Base-by-base conservation (phyloP, 805 yeast species). In the Myxozyma sirexii region DNA sequence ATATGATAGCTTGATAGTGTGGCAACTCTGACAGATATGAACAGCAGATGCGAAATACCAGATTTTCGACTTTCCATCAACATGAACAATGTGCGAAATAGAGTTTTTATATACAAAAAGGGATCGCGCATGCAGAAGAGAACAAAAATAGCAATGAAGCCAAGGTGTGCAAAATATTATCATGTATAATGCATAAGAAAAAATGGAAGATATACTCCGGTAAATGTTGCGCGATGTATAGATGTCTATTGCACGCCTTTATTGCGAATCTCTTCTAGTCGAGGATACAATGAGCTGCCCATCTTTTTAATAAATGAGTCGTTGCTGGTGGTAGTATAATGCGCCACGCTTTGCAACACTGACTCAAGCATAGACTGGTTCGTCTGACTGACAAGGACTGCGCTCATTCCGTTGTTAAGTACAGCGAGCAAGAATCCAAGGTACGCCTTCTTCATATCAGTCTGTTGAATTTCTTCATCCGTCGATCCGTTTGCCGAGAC, bases 381-480 rank as follows among this genome's bases (percentile, higher is more conserved):
- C 44, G 83, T 81, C 59, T 82, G 84, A 2, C 90, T 82, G 56
- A 91, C 76, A 70, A 94, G 82, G 57, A 94, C 76, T 55, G 96
- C 86, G 17, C 93, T 84, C 66, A 86, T 83, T 69, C 88, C 86
- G 75, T 94, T 96, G 63, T 87, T 81, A 19, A 88, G 80, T 42
- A 94, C 74, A 21, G 87, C 80, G 68, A 86, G 82, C 50, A 94
- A 70, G 64, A 92, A 82, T 19, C 84, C 82, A 71, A 89, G 81
- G 66, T 86, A 85, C 8, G 90, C 80, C 66, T 84, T 85, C 67
- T 88, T 87, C 69, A 93, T 76, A 44, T 81, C 79, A 51, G 82
- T 75, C 68, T 84, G 84, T 55, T 87, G 93, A 61, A 90, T 78
- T 4, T 71, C 80, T 44, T 86, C 77, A 69, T 89, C 90, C 0